Percentiles rank a stretch among this genome's conserved stretches.
Evolutionary conservation across 1,284 basidiomycete genomes (phyloP).

Genomic region (Cystobasidium sp.): DNA sequence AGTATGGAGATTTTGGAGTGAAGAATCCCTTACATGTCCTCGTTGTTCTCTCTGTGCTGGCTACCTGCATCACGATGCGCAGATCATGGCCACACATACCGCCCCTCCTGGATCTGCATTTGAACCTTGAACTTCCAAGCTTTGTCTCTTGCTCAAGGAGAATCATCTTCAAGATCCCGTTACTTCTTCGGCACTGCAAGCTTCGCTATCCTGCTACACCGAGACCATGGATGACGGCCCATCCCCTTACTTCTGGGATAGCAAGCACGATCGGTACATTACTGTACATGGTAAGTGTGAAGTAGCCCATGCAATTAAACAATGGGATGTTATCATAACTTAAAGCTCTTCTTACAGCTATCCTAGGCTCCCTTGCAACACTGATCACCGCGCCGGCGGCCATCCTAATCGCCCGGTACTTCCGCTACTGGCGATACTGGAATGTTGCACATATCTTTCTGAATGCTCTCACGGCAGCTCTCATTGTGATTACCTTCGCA

Average conservation of each 20-base stretch:
- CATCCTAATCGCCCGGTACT: slow-evolving; percentile 26
- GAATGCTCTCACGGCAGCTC: slow-evolving; percentile 64
- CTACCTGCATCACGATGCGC: no score
- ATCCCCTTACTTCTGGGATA: slow-evolving; percentile 7
- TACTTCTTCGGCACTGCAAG: neutral
- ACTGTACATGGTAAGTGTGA: slow-evolving; percentile 6
- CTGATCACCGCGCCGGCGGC: slow-evolving; percentile 17
- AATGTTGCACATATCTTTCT: neutral
- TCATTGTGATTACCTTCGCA: slow-evolving; percentile 72
- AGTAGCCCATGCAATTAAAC: neutral
- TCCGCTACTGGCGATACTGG: slow-evolving; percentile 31
- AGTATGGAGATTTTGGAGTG: no score
- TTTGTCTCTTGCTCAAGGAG: no score
- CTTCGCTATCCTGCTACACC: neutral
- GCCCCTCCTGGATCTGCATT: no score
- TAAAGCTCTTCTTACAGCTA: neutral
- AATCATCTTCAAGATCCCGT: no score
- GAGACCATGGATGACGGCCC: slow-evolving; percentile 18
- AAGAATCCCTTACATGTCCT: no score
- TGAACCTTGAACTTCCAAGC: no score
- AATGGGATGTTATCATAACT: neutral
- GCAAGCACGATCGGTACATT: slow-evolving; percentile 27
- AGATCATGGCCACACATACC: no score
- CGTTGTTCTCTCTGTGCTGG: no score
- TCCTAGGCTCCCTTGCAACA: slow-evolving; percentile 24